Evolutionary conservation across 2,329 filamentous ascomycete genomes (phyloP), one percentile per base, ranked within the genome.

Genomic region (Xylaria polymorpha): DNA sequence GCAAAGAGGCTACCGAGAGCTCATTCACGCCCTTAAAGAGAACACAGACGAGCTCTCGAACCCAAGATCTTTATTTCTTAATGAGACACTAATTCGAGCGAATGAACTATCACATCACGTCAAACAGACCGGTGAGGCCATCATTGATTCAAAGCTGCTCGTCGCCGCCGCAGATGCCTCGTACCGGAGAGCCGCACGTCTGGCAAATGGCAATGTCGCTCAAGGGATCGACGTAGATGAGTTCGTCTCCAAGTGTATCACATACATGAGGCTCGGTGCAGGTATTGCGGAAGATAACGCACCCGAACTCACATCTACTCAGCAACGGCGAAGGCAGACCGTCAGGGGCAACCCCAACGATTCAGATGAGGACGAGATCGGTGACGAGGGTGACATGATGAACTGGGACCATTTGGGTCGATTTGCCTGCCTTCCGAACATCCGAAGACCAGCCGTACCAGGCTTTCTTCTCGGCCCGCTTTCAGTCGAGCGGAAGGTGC

Each of bases 381-480:
- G 85, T 1, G 90, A 92, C 44, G 88, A 91, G 61, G 93, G 91
- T 10, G 93, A 96, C 72, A 89, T 90, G 74, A 86, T 95, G 77
- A 93, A 97, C 77, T 99, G 96, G 96, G 88, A 90, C 48, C 88
- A 94, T 74, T 85, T 98, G 3, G 96, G 96, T 2, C 88, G 88
- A 14, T 88, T 89, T 67, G 94, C 93, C 0, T 94, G 92, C 75
- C 85, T 95, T 64, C 92, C 91, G 0, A 84, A 88, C 75, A 92
- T 92, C 69, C 83, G 86, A 29, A 89, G 95, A 12, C 94, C 95
- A 0, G 88, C 92, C 0, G 85, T 96, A 3, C 89, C 93, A 0
- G 91, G 93, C 1, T 97, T 98, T 75, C 86, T 99, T 7, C 88
- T 98, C 0, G 95, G 96, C 0, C 95, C 95, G 0, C 83, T 98